Conservation (phyloP, 2,329 filamentous ascomycete species). For the Orbilia blumenaviensis region DNA sequence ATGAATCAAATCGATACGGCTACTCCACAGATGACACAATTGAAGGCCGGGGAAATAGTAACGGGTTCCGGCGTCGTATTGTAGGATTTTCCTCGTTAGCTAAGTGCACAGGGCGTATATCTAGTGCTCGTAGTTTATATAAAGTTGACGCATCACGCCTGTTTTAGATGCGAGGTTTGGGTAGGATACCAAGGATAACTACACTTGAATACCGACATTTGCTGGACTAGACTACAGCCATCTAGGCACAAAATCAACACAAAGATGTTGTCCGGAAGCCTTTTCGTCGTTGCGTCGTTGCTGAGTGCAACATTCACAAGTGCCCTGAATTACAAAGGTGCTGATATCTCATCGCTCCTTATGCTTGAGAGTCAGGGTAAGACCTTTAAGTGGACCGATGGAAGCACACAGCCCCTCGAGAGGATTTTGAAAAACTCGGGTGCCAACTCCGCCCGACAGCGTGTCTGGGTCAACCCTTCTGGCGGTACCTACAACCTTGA, state of each 20-base stretch:
- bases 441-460: conserved; percentile 75
- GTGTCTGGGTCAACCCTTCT: conserved; percentile 75
- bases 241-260: not conserved
- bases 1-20: not conserved
- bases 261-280: conserved; percentile 22
- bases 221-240: too few species aligned
- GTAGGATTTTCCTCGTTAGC: not conserved
- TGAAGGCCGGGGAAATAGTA: not conserved
- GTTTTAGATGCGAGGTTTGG: too few species aligned
- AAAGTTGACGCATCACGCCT: not conserved
- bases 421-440: conserved; percentile 70
- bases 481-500: conserved; percentile 73
- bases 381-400: conserved; percentile 69
- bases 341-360: conserved; percentile 75
- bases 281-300: conserved; percentile 8
- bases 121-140: not conserved
- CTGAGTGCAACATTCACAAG: conserved; percentile 57
- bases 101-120: too few species aligned
- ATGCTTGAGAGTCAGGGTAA: conserved; percentile 70
- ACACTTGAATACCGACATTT: too few species aligned
- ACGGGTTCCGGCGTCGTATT: not conserved
- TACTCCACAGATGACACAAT: not conserved
- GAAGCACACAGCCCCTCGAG: conserved; percentile 68
- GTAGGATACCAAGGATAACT: too few species aligned
- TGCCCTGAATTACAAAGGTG: conserved; percentile 71